phyloP scores from a whole-genome alignment of 208 protist genomes.

The Crithidia bombi region DNA sequence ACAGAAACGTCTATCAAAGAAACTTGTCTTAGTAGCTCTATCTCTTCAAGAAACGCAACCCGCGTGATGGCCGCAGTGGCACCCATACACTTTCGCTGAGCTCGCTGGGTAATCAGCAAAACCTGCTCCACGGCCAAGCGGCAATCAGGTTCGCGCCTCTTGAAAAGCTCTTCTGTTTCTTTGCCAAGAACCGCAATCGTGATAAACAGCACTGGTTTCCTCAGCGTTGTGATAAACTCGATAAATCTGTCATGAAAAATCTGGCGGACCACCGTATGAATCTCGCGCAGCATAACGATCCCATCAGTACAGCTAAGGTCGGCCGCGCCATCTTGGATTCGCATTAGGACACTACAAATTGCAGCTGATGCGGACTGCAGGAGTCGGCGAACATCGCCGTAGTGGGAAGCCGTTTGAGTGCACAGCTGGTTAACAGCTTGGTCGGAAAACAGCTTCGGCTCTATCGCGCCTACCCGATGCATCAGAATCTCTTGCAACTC shows the following conservation, averaged over 20 bases:
- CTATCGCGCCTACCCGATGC: conserved; percentile 58
- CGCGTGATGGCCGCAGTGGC: conserved; percentile 14
- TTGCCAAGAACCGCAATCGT: conserved; percentile 67
- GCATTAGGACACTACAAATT: conserved; percentile 84
- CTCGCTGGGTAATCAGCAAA: conserved; percentile 52
- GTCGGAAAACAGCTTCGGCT: conserved; percentile 79
- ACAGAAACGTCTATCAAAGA: conserved; percentile 83
- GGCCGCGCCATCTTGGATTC: conserved; percentile 53
- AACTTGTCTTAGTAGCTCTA: conserved; percentile 81
- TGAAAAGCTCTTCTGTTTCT: conserved; percentile 68
- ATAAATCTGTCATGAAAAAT: conserved; percentile 91
- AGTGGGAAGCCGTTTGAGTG: conserved; percentile 85
- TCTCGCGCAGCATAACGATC: conserved; percentile 71
- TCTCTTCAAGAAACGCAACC: conserved; percentile 59
- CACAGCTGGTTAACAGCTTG: conserved; percentile 84
- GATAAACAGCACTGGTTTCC: conserved; percentile 72
- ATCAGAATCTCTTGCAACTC: conserved; percentile 81
- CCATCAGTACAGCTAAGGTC: conserved; percentile 39
- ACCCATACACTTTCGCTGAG: conserved; percentile 35
- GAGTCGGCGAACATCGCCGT: conserved; percentile 88
- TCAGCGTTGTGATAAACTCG: conserved; percentile 82
- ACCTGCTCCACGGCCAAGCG: conserved; percentile 67
- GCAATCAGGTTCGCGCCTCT: conserved; percentile 40
- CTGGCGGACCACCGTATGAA: conserved; percentile 81
- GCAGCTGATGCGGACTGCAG: conserved; percentile 86